A percentile compares a stretch with the other conserved stretches of the same genome.
Evolutionary conservation across 2,329 filamentous ascomycete genomes (phyloP).

Genomic region (Exophiala viscosa): DNA sequence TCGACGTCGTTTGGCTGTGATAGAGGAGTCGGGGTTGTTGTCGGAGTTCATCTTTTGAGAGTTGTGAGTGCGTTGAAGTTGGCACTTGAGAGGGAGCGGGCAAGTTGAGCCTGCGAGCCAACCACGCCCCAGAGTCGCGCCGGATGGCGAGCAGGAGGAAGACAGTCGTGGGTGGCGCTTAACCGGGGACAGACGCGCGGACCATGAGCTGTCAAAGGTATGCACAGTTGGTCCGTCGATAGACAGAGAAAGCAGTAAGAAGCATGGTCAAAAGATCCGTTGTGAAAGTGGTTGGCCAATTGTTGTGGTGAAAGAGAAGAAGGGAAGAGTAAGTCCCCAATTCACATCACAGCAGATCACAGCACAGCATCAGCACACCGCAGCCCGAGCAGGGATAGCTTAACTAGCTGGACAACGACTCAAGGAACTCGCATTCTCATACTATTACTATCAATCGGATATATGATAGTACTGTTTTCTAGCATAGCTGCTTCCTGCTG

Average conservation of each 20-base stretch:
- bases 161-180: constrained; percentile 2
- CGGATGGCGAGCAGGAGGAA: not conserved
- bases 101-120: constrained; percentile 1
- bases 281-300: not conserved
- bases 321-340: not conserved
- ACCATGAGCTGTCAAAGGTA: constrained; percentile 2
- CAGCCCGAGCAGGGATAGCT: not conserved
- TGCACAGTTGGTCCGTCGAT: not conserved
- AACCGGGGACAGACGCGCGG: constrained; percentile 2
- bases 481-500: too few species aligned
- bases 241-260: not conserved
- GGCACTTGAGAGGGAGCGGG: constrained; percentile 1
- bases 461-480: too few species aligned
- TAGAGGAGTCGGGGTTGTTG: constrained; percentile 14
- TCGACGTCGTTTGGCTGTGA: constrained; percentile 22
- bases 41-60: constrained; percentile 19
- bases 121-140: constrained; percentile 1
- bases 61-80: constrained; percentile 12
- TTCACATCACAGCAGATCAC: constrained; percentile 1
- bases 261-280: not conserved
- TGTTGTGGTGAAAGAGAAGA: not conserved
- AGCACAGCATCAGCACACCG: not conserved
- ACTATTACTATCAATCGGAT: too few species aligned
- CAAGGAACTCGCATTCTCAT: too few species aligned
- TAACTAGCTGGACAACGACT: not conserved